phyloP scores from a whole-genome alignment of 2,329 filamentous ascomycete genomes.

The Alternaria angustiovoidea region DNA sequence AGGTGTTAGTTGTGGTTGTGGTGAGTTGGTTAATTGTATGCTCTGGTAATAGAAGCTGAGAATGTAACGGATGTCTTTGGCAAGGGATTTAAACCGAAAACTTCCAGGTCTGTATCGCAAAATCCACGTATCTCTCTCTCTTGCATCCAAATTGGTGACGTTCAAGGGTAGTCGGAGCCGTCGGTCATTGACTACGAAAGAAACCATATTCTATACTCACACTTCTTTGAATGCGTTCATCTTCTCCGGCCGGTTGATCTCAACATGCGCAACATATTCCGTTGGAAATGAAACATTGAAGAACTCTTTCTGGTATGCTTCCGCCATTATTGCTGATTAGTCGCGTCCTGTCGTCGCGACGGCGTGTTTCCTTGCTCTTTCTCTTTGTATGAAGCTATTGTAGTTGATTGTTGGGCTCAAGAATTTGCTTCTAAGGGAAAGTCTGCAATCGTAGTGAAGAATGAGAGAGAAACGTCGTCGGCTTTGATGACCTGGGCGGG shows the following conservation, averaged over 20 bases:
- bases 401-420: no score
- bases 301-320: conserved; percentile 64
- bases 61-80: not conserved
- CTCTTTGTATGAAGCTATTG: not conserved
- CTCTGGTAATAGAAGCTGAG: not conserved
- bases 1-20: not conserved
- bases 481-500: conserved; percentile 21
- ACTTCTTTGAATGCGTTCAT: conserved; percentile 84
- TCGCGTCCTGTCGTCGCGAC: not conserved
- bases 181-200: no score
- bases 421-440: accelerated
- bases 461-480: conserved; percentile 3
- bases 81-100: accelerated
- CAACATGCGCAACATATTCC: conserved; percentile 83
- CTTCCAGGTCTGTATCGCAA: not conserved
- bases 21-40: not conserved
- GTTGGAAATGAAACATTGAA: conserved; percentile 77
- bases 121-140: not conserved
- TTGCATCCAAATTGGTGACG: not conserved
- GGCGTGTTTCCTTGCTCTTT: conserved; percentile 20
- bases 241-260: conserved; percentile 87
- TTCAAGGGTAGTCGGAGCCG: not conserved
- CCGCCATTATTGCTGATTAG: conserved; percentile 30
- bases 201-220: conserved; percentile 50
- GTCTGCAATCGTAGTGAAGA: not conserved